Evolutionary conservation across 306 rosid genomes (phyloP).

Genomic region (Begonia loranthoides): DNA sequence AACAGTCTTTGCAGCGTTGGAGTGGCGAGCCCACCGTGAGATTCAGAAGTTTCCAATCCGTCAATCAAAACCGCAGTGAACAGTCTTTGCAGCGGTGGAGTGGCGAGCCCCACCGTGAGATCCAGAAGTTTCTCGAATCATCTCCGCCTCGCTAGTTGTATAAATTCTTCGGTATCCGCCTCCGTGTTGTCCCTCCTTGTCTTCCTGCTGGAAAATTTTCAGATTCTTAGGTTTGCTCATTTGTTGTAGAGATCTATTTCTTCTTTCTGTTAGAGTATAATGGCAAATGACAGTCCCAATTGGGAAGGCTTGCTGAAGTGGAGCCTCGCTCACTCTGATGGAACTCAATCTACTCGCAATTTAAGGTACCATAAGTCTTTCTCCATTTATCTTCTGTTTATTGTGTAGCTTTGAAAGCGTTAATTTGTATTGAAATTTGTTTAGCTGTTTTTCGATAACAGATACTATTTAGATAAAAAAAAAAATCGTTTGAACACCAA

Average conservation of each 20-base stretch:
- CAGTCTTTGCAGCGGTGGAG: no score
- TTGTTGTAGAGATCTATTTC: not conserved
- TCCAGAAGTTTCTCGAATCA: slow-evolving; percentile 10
- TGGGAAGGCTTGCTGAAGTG: slow-evolving; percentile 90
- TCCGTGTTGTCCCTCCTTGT: not conserved
- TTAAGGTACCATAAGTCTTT: slow-evolving; percentile 26
- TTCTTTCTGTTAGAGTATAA: slow-evolving; percentile 7
- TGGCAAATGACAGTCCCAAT: slow-evolving; percentile 73
- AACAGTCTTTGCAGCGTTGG: no score
- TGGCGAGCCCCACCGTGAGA: not conserved
- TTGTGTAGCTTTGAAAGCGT: not conserved
- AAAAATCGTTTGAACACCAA: not conserved
- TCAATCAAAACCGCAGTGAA: not conserved
- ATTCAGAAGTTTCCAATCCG: slow-evolving; percentile 6
- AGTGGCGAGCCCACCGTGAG: not conserved
- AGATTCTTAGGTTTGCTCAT: not conserved
- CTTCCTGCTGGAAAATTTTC: no score
- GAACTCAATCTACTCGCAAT: slow-evolving; percentile 47
- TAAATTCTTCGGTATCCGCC: not conserved
- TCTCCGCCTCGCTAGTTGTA: slow-evolving; percentile 1
- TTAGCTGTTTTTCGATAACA: not conserved
- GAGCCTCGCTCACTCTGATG: slow-evolving; percentile 75
- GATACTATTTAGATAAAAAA: not conserved
- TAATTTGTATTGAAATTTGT: not conserved
- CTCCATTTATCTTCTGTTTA: not conserved